Conservation (phyloP, 805 yeast species). For the Priceomyces carsonii region DNA sequence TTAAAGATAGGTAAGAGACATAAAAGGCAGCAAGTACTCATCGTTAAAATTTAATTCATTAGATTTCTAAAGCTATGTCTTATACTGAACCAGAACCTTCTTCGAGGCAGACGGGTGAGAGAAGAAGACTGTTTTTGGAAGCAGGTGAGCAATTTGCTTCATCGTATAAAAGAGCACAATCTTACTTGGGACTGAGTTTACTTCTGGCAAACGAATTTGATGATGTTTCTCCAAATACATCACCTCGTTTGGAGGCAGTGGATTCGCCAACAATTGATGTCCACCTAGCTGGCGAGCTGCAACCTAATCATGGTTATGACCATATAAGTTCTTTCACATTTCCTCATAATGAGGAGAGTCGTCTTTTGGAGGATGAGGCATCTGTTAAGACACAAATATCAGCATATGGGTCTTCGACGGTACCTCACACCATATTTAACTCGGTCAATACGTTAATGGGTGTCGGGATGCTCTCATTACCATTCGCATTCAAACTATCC, state of each 20-base stretch:
- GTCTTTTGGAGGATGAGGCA: constrained; percentile 11
- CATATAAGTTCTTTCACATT: constrained; percentile 18
- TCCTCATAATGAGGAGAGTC: constrained; percentile 17
- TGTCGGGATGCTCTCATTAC: constrained; percentile 71
- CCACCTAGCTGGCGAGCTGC: constrained; percentile 15
- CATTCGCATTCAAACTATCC: constrained; percentile 64
- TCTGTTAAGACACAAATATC: constrained; percentile 9
- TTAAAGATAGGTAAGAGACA: too few relatives aligned
- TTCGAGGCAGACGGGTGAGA: constrained; percentile 1
- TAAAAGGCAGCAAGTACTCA: too few relatives aligned
- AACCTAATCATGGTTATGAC: constrained; percentile 13
- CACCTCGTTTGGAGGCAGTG: constrained; percentile 13
- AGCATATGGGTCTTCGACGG: constrained; percentile 47
- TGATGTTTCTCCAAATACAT: constrained; percentile 22
- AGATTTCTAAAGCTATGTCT: too few relatives aligned
- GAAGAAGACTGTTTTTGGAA: constrained; percentile 33
- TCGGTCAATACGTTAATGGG: constrained; percentile 75
- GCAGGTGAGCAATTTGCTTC: constrained; percentile 41
- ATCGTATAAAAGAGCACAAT: constrained; percentile 39
- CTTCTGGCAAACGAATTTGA: constrained; percentile 16
- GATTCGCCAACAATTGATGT: constrained; percentile 15
- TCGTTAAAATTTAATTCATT: too few relatives aligned
- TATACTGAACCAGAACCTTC: neutral
- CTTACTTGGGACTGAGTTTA: constrained; percentile 20
- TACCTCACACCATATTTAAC: constrained; percentile 67